These are phyloP conservation scores for Rhizophora mangle DNA, from an alignment of 345 rosid genomes.

Conservation along the genomic window DNA sequence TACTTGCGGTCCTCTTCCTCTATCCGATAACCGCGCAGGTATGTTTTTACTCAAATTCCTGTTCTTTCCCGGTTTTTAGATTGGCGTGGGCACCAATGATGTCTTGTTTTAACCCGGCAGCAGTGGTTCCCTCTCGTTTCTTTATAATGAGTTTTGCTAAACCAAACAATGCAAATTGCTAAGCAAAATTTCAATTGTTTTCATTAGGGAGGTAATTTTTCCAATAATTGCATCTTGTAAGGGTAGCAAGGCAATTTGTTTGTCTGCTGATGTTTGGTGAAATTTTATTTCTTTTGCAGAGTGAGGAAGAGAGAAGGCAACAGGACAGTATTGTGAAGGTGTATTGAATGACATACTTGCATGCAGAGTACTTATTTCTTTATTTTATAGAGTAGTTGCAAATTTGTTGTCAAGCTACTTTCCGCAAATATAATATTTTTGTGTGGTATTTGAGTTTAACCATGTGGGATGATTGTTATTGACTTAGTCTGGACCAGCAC, in stretches of 20 bases:
- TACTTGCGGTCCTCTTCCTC: constrained; percentile 87
- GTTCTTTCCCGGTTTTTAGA: background rate
- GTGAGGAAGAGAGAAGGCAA: constrained; percentile 69
- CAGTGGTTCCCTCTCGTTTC: too few relatives aligned
- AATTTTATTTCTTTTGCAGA: constrained; percentile 35
- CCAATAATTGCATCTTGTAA: background rate
- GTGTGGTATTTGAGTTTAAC: too few relatives aligned
- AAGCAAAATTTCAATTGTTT: too few relatives aligned
- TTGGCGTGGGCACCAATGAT: background rate
- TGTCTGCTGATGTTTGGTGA: constrained; percentile 12
- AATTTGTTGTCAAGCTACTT: too few relatives aligned
- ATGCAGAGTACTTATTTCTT: background rate
- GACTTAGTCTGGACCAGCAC: too few relatives aligned
- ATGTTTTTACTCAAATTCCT: constrained; percentile 3
- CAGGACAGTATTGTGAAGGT: constrained; percentile 58
- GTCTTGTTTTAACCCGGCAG: too few relatives aligned
- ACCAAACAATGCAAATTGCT: too few relatives aligned
- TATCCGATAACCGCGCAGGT: constrained; percentile 82
- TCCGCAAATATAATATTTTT: too few relatives aligned
- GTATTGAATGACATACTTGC: constrained; percentile 10
- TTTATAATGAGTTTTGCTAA: too few relatives aligned
- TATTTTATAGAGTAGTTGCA: background rate
- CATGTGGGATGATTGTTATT: too few relatives aligned
- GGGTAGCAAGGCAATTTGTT: background rate
- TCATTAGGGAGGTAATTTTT: too few relatives aligned